Percentiles rank a stretch among this genome's conserved stretches.
Evolutionary conservation across 495 filamentous ascomycete genomes (phyloP).

Genomic region (Podospora pseudoanserina): DNA sequence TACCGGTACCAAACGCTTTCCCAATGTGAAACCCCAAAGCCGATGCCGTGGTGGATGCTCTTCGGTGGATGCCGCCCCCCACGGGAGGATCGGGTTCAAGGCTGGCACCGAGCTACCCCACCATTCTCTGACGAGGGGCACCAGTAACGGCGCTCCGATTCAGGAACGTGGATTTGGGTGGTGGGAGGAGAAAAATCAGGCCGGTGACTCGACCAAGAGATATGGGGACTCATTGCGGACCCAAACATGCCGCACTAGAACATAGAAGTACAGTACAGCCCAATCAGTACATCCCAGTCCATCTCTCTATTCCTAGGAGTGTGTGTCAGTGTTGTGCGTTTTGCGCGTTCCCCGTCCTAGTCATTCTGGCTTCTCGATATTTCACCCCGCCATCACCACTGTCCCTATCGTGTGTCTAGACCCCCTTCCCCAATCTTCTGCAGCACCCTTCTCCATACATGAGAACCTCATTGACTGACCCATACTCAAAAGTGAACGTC

Average conservation of each 20-base stretch:
- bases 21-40: neutral
- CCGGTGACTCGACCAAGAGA: constrained; percentile 16
- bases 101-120: constrained; percentile 11
- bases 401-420: constrained; percentile 4
- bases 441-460: neutral
- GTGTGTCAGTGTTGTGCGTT: neutral
- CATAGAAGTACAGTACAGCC: neutral
- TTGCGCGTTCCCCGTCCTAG: neutral
- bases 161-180: constrained; percentile 41
- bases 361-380: neutral
- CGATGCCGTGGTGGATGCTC: neutral
- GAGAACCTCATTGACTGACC: constrained; percentile 7
- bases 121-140: constrained; percentile 29
- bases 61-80: neutral
- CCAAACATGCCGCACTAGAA: neutral
- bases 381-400: constrained; percentile 13
- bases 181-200: constrained; percentile 18
- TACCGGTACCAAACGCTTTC: too few relatives aligned
- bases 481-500: constrained; percentile 8
- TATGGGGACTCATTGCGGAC: neutral
- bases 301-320: constrained; percentile 1
- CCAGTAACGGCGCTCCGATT: constrained; percentile 37
- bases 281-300: neutral
- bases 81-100: neutral
- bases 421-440: neutral